phyloP scores from a whole-genome alignment of 495 filamentous ascomycete genomes.

The Aspergillus panamensis region DNA sequence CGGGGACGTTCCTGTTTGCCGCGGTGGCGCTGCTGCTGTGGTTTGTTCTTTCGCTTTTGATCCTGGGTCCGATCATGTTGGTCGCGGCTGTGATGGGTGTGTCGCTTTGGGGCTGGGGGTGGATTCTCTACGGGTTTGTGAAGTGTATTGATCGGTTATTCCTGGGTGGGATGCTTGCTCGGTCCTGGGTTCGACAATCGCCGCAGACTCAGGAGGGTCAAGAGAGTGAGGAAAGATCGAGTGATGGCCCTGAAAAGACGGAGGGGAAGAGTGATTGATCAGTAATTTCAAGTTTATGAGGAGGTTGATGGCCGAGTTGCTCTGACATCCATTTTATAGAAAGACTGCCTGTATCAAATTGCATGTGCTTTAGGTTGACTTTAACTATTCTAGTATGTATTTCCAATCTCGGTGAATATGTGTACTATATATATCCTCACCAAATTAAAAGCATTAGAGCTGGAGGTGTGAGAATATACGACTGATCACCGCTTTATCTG shows the following conservation, averaged over 20 bases:
- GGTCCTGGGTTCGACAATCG: constrained; percentile 27
- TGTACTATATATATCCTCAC: too few relatives aligned
- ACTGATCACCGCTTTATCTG: not conserved
- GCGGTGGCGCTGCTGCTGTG: constrained; percentile 35
- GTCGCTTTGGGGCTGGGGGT: constrained; percentile 41
- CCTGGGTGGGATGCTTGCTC: constrained; percentile 32
- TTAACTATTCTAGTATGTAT: too few relatives aligned
- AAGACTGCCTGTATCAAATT: too few relatives aligned
- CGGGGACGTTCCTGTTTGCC: constrained; percentile 35
- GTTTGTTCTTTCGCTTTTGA: constrained; percentile 33
- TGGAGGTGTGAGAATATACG: not conserved
- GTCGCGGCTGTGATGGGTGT: constrained; percentile 39
- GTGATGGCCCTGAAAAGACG: not conserved
- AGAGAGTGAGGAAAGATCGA: not conserved
- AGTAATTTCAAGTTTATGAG: not conserved
- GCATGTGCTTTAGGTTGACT: too few relatives aligned
- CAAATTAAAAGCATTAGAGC: too few relatives aligned
- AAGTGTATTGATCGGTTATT: constrained; percentile 36
- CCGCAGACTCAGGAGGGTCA: not conserved
- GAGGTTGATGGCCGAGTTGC: too few relatives aligned
- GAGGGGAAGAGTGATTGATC: not conserved
- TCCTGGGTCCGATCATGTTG: constrained; percentile 37
- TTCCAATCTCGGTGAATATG: too few relatives aligned
- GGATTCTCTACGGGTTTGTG: constrained; percentile 38
- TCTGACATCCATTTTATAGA: too few relatives aligned